Evolutionary conservation across 169 alveolate genomes (phyloP).

Genomic region (Plasmodium yoelii): DNA sequence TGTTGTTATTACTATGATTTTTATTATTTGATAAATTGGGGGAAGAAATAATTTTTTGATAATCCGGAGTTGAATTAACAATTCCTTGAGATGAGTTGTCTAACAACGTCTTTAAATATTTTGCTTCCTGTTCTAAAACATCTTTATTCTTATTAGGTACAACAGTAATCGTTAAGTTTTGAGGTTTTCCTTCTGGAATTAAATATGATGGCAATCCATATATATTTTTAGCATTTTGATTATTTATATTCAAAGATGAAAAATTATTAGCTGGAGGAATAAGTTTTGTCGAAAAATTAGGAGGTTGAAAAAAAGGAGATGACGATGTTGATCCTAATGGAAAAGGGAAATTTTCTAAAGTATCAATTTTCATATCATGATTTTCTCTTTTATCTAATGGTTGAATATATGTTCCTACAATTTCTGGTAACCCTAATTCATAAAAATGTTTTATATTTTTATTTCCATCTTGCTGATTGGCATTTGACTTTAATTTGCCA

Average conservation of each 20-base stretch:
- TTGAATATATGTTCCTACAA: constrained; percentile 73
- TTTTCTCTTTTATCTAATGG: constrained; percentile 49
- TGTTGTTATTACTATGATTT: neutral
- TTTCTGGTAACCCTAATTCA: constrained; percentile 56
- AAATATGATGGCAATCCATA: constrained; percentile 71
- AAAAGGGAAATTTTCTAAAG: constrained; percentile 9
- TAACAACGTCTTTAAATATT: constrained; percentile 43
- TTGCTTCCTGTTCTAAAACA: constrained; percentile 57
- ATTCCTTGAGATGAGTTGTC: constrained; percentile 74
- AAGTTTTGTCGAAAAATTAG: constrained; percentile 46
- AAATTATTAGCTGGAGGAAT: constrained; percentile 30
- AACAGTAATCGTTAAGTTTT: constrained; percentile 58
- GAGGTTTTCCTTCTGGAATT: constrained; percentile 72
- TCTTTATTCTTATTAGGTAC: constrained; percentile 75
- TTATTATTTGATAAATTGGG: constrained; percentile 28
- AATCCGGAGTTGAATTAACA: constrained; percentile 77
- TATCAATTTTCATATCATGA: neutral
- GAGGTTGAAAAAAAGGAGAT: constrained; percentile 73
- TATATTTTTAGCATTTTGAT: constrained; percentile 33
- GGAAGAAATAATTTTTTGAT: constrained; percentile 48
- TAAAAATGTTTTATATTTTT: constrained; percentile 51
- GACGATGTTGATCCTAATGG: constrained; percentile 37
- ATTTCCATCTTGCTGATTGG: constrained; percentile 1
- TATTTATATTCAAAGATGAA: constrained; percentile 15
- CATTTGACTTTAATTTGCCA: constrained; percentile 6